phyloP scores from a whole-genome alignment of 306 rosid genomes.

The Leucaena leucocephala region DNA sequence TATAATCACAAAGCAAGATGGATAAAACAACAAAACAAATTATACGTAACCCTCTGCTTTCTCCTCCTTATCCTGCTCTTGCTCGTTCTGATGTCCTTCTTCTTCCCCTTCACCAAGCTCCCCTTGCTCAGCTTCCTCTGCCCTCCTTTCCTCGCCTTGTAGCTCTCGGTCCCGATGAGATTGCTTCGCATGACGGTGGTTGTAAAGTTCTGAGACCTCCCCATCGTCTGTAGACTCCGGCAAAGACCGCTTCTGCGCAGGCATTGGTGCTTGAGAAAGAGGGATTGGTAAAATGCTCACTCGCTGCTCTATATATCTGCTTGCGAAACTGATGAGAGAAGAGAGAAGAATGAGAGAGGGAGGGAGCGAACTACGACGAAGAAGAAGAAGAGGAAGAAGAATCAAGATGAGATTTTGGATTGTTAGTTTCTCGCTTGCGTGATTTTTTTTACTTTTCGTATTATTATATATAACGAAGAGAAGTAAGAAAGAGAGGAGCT shows the following conservation, averaged over 20 bases:
- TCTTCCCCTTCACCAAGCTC: slow-evolving; percentile 24
- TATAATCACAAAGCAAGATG: slow-evolving; percentile 6
- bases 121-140: slow-evolving; percentile 24
- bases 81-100: slow-evolving; percentile 34
- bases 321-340: slow-evolving; percentile 9
- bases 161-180: slow-evolving; percentile 48
- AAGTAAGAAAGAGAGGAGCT: slow-evolving; percentile 2
- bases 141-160: slow-evolving; percentile 28
- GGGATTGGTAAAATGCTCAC: slow-evolving; percentile 14
- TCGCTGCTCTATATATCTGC: slow-evolving; percentile 13
- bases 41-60: slow-evolving; percentile 61
- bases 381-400: slow-evolving; percentile 22
- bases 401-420: slow-evolving; percentile 42
- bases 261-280: slow-evolving; percentile 61
- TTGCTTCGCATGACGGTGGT: slow-evolving; percentile 54
- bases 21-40: background rate
- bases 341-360: background rate
- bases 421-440: slow-evolving; percentile 4
- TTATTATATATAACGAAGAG: background rate
- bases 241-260: slow-evolving; percentile 86
- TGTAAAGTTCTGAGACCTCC: slow-evolving; percentile 41
- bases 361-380: background rate
- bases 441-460: too few species aligned
- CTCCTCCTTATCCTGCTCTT: slow-evolving; percentile 38
- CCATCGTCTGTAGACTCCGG: slow-evolving; percentile 54